Base-by-base conservation (phyloP, 1,284 basidiomycete species). In the Blastosporella zonata region DNA sequence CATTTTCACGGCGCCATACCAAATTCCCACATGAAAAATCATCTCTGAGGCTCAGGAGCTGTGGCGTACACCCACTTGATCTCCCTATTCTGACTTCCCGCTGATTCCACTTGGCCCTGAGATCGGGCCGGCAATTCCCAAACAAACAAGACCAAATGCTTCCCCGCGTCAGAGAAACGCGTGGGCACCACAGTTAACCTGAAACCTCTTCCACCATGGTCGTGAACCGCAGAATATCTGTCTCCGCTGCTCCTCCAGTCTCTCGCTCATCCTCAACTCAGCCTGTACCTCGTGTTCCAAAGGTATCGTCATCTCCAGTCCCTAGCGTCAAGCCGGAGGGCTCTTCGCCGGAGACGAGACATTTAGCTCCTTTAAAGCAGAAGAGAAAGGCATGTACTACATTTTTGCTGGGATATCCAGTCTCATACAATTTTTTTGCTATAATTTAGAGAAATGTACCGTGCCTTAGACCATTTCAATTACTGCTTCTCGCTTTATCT, bases 191-290 rank as follows among this genome's bases (percentile, higher is more conserved):
- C 29, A n/a, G 34, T 27, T 25, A 27, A 33, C 3, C 39, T 42
- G 46, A 43, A 35, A 49, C 44, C 15, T 43, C 28, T 9, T 22
- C 28, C n/a, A 44, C 21, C 28, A 49, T 49, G 47, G 47, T 49
- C 29, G 42, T 49, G n/a, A 44, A 49, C 25, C 47, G 47, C 31
- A 49, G 29, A 20, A 18, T 44, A 44, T 49, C 47, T 33, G 47
- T 49, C 22, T 33, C 27, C 13, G 12, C 47, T 6, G 47, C 42
- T 40, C 48, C 48, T 10, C 36, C 42, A 41, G n/a, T 50, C 13
- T 50, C 48, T 45, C 48, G 48, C 12, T 40, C 48, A 4, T 15
- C 48, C 5, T 50, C 48, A 3, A 38, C 37, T 8, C 43, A 50
- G 20, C 43, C 17, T 31, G 20, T 23, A 17, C 15, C 33, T 22